Percentiles rank a stretch among this genome's conserved stretches.
Evolutionary conservation across 148 eudicot species (phyloP).

Genomic region (Camellia japonica): DNA sequence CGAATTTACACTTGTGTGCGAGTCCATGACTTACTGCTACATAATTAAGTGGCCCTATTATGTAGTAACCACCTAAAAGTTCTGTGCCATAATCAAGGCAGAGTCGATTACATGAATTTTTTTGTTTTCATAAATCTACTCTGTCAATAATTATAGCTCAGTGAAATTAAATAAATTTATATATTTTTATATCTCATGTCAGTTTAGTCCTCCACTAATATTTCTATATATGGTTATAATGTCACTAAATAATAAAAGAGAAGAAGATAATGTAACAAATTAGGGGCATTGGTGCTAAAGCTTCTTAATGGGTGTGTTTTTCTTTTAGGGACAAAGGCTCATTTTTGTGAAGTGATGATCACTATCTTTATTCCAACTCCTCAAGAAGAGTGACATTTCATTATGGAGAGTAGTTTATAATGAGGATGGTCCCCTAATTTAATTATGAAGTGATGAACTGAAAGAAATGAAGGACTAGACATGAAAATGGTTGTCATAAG

Average conservation of each 20-base stretch:
- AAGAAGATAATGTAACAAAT: neutral
- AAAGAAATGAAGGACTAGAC: neutral
- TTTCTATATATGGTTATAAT: no score
- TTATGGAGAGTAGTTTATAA: neutral
- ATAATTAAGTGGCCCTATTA: no score
- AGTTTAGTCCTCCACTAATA: no score
- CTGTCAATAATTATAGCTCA: no score
- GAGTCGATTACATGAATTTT: no score
- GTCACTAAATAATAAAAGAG: neutral
- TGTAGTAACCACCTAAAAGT: no score
- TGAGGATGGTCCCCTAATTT: neutral
- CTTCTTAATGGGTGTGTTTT: neutral
- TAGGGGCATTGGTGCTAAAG: conserved; percentile 2
- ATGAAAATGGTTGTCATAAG: neutral
- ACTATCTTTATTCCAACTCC: neutral
- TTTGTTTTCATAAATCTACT: no score
- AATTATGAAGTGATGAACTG: neutral
- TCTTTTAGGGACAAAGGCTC: conserved; percentile 7
- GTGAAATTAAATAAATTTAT: no score
- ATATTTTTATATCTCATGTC: no score
- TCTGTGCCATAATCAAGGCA: no score
- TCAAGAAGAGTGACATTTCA: neutral
- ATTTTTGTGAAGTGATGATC: neutral
- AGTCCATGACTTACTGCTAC: no score
- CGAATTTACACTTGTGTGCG: no score